Conservation (phyloP, 345 rosid species). For the Populus ilicifolia region DNA sequence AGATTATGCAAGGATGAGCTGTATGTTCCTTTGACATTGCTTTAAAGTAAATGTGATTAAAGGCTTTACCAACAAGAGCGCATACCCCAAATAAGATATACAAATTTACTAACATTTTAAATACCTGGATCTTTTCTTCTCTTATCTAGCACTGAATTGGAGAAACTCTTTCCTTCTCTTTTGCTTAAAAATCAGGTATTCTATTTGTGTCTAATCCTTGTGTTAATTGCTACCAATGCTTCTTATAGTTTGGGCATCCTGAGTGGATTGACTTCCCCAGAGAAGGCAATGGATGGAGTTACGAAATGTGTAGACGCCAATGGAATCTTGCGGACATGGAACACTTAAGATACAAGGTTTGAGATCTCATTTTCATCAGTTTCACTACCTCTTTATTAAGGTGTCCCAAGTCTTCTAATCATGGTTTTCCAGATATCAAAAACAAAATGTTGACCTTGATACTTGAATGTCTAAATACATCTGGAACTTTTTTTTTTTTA, state of each 20-base stretch:
- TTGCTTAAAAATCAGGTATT: not conserved
- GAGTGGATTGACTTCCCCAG: conserved; percentile 89
- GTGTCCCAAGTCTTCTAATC: no score
- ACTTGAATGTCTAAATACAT: no score
- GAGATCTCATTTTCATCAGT: conserved; percentile 3
- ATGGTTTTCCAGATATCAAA: no score
- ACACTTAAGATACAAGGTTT: conserved; percentile 72
- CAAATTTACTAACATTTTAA: no score
- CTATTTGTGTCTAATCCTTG: conserved; percentile 12
- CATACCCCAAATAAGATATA: no score
- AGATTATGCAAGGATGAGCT: not conserved
- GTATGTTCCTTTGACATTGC: not conserved
- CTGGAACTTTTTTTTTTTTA: no score
- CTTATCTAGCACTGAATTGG: not conserved
- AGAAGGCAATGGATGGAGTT: conserved; percentile 84
- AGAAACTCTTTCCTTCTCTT: not conserved
- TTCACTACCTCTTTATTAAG: conserved; percentile 2
- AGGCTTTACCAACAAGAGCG: not conserved
- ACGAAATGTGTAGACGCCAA: conserved; percentile 71
- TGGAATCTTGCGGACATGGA: conserved; percentile 59
- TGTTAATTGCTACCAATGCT: conserved; percentile 16
- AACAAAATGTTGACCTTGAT: no score
- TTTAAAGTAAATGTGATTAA: not conserved
- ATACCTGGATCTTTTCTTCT: no score
- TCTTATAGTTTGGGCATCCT: conserved; percentile 72